A percentile compares a stretch with the other conserved stretches of the same genome.
Evolutionary conservation across 257 asterid genomes (phyloP).

Genomic region (Lithospermum erythrorhizon): DNA sequence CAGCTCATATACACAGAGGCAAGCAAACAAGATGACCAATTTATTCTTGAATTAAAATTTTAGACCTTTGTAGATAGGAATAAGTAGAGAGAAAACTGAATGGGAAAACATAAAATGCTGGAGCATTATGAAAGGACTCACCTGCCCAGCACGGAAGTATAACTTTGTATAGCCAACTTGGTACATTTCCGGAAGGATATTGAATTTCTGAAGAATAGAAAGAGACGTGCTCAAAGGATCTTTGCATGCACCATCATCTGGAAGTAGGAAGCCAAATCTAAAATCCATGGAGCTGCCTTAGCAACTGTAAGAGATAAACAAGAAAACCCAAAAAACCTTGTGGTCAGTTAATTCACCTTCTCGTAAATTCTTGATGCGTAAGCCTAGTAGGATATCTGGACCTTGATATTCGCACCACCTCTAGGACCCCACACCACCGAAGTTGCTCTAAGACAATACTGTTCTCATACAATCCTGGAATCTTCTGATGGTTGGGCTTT

Average conservation of each 20-base stretch:
- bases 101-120: not conserved
- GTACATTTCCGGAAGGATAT: slow-evolving; percentile 35
- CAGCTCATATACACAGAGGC: not conserved
- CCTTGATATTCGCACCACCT: slow-evolving; percentile 42
- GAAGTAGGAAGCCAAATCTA: slow-evolving; percentile 44
- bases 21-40: not conserved
- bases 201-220: slow-evolving; percentile 35
- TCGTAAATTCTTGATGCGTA: slow-evolving; percentile 55
- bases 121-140: slow-evolving; percentile 8
- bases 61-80: not conserved
- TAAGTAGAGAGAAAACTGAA: not conserved
- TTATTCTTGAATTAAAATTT: not conserved
- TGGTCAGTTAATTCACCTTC: slow-evolving; percentile 30
- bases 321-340: slow-evolving; percentile 7
- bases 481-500: slow-evolving; percentile 42
- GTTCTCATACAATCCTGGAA: slow-evolving; percentile 39
- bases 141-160: slow-evolving; percentile 42
- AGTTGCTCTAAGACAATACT: slow-evolving; percentile 48
- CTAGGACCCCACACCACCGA: slow-evolving; percentile 40
- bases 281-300: slow-evolving; percentile 15
- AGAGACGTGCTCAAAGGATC: slow-evolving; percentile 44
- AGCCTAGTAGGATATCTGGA: slow-evolving; percentile 49
- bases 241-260: slow-evolving; percentile 20
- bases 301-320: slow-evolving; percentile 3
- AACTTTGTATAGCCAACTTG: slow-evolving; percentile 37